Conservation (phyloP, 1,139 yeast species). For the Keqinozyma sinolaborantium region DNA sequence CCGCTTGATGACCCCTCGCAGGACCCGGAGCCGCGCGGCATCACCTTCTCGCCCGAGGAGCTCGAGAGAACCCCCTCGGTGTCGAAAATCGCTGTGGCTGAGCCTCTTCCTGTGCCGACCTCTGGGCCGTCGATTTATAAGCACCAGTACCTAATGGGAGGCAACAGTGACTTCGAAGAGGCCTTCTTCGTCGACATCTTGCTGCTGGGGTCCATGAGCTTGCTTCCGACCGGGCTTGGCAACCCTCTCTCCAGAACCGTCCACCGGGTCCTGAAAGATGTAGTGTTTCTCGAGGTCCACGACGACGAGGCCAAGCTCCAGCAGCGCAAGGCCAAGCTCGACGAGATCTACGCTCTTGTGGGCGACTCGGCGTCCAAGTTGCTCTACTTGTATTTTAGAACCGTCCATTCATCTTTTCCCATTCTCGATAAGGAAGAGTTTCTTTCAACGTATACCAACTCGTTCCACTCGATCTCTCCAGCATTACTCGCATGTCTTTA, state of each 20-base stretch:
- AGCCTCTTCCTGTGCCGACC: too few relatives aligned
- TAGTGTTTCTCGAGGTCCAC: constrained; percentile 8
- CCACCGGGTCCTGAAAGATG: constrained; percentile 2
- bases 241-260: constrained; percentile 6
- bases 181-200: constrained; percentile 6
- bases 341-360: constrained; percentile 6
- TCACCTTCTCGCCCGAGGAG: too few relatives aligned
- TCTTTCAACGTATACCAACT: constrained; percentile 6
- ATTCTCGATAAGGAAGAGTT: constrained; percentile 8
- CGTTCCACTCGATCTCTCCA: constrained; percentile 6
- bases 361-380: constrained; percentile 9
- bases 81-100: too few relatives aligned
- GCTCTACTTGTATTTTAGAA: constrained; percentile 10
- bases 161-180: constrained; percentile 10
- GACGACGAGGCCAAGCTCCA: constrained; percentile 2
- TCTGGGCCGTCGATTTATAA: too few relatives aligned
- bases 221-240: constrained; percentile 5
- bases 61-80: too few relatives aligned
- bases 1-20: background rate
- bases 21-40: too few relatives aligned
- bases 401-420: constrained; percentile 12
- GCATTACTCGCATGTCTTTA: constrained; percentile 10
- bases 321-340: constrained; percentile 2
- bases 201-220: constrained; percentile 1
- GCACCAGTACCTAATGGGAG: constrained; percentile 4